Evolutionary conservation across 495 filamentous ascomycete species (phyloP).

Genomic region (Penicillium crystallinum): DNA sequence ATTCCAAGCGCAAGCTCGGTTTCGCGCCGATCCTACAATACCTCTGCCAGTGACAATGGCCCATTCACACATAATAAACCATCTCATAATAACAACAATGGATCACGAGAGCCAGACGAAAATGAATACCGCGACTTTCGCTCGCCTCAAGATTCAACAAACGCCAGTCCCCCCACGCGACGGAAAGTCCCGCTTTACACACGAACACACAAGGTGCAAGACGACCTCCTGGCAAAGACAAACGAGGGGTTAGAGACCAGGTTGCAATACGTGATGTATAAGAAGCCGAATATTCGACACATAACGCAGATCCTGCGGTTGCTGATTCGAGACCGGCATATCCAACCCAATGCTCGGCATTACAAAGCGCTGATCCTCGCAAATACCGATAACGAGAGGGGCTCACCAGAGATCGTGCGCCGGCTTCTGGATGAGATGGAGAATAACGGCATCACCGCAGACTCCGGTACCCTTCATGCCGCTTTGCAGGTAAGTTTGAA

Average conservation of each 20-base stretch:
- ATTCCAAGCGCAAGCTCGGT: constrained; percentile 4
- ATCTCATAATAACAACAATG: background rate
- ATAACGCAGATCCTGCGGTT: constrained; percentile 27
- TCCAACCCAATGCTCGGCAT: constrained; percentile 59
- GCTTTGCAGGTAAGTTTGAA: constrained; percentile 56
- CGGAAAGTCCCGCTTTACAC: background rate
- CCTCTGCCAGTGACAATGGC: background rate
- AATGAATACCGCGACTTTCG: background rate
- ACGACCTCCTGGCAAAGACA: constrained; percentile 10
- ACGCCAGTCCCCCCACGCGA: background rate
- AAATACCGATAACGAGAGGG: constrained; percentile 56
- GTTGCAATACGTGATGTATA: constrained; percentile 18
- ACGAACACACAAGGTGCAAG: constrained; percentile 16
- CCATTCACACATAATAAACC: background rate
- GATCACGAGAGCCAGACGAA: background rate
- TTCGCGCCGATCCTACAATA: constrained; percentile 25
- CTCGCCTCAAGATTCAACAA: background rate
- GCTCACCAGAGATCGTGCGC: constrained; percentile 57
- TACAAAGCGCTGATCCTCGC: constrained; percentile 70
- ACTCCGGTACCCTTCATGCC: constrained; percentile 63
- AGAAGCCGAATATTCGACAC: constrained; percentile 17
- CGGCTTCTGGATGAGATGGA: constrained; percentile 67
- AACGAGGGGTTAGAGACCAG: constrained; percentile 24
- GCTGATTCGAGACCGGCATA: constrained; percentile 56
- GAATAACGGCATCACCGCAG: constrained; percentile 50